Percentiles rank a stretch among this genome's conserved stretches.
Evolutionary conservation across 129 eudicot species (phyloP).

Genomic region (Flaveria bidentis): DNA sequence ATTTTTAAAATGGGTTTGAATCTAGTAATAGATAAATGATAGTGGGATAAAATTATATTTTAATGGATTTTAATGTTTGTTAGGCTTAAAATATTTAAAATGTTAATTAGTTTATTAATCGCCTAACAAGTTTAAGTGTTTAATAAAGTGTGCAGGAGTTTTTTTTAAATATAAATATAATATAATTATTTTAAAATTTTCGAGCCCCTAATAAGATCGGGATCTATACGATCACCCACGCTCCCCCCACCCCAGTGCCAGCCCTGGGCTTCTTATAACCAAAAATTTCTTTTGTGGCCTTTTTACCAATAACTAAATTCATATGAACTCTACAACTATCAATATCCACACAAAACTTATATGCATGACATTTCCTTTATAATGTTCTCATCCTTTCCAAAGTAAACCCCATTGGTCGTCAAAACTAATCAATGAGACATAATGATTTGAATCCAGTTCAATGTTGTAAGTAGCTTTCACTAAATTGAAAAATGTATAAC

Average conservation of each 20-base stretch:
- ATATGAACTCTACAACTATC: constrained; percentile 53
- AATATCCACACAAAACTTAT: constrained; percentile 73
- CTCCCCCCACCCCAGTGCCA: no score
- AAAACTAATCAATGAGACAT: constrained; percentile 65
- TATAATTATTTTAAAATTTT: no score
- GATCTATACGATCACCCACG: constrained; percentile 21
- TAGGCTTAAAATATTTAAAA: no score
- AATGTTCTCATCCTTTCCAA: constrained; percentile 71
- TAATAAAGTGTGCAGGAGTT: no score
- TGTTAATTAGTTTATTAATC: no score
- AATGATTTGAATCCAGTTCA: constrained; percentile 72
- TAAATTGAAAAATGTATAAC: constrained; percentile 59
- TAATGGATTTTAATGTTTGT: no score
- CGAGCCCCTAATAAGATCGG: no score
- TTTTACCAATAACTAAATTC: constrained; percentile 54
- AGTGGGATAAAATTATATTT: no score
- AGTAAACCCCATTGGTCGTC: constrained; percentile 76
- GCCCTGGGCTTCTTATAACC: constrained; percentile 9
- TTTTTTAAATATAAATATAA: no score
- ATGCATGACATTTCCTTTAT: constrained; percentile 62
- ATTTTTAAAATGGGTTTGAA: no score
- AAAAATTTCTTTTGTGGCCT: constrained; percentile 73
- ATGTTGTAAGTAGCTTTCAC: constrained; percentile 51
- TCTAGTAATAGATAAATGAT: no score
- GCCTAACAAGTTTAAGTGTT: no score